phyloP scores from a whole-genome alignment of 176 grass and related monocot species.

The Eleusine coracana region DNA sequence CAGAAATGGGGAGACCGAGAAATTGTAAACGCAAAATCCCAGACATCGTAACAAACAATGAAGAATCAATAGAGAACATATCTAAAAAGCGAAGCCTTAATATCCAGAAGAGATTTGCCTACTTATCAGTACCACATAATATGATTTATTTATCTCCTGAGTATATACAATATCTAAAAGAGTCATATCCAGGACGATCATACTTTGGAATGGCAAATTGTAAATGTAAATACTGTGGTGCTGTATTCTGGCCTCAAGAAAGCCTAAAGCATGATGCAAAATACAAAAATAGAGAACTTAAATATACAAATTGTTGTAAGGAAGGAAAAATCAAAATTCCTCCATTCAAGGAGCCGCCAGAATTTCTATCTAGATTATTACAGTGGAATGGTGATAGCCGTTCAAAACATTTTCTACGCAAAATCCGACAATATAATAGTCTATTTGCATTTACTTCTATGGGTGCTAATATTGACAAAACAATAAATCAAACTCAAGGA shows the following conservation, averaged over 20 bases:
- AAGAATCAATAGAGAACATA: too few relatives aligned
- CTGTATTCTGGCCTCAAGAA: neutral
- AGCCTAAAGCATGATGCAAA: neutral
- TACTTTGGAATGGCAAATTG: neutral
- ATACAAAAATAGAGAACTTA: neutral
- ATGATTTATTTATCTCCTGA: neutral
- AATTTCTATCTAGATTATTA: neutral
- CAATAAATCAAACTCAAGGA: too few relatives aligned
- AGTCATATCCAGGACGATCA: neutral
- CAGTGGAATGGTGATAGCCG: neutral
- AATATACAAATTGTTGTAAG: neutral
- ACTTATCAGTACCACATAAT: neutral
- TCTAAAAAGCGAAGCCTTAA: neutral
- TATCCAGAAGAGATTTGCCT: neutral
- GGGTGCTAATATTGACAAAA: too few relatives aligned
- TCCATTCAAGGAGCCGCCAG: neutral
- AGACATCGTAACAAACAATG: too few relatives aligned
- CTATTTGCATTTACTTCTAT: too few relatives aligned
- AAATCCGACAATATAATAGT: too few relatives aligned
- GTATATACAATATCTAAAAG: neutral
- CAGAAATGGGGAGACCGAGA: too few relatives aligned
- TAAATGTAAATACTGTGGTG: neutral
- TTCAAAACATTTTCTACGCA: too few relatives aligned
- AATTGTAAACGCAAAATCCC: too few relatives aligned
- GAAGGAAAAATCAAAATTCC: neutral